A percentile compares a stretch with the other conserved stretches of the same genome.
These are phyloP conservation scores for Dactylellina drechsleri DNA, from an alignment of 2,329 filamentous ascomycete species.

Conservation along the genomic window DNA sequence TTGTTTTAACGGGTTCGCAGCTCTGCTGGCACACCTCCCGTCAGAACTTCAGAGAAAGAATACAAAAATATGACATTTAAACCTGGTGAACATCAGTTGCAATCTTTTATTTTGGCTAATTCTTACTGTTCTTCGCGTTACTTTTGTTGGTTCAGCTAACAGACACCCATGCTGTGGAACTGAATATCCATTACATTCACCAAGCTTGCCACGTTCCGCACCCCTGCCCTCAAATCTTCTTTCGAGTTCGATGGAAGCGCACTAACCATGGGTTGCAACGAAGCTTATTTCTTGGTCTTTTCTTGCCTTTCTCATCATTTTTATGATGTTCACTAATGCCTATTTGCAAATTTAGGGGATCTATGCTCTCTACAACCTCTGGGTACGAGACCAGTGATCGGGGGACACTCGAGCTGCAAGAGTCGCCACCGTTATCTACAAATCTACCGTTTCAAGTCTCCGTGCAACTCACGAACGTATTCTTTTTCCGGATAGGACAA, in stretches of 20 bases:
- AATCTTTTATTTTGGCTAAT: neutral
- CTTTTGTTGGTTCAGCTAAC: neutral
- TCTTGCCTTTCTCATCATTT: too few relatives aligned
- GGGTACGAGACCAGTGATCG: too few relatives aligned
- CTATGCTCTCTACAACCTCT: too few relatives aligned
- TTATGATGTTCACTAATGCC: too few relatives aligned
- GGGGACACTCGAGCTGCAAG: too few relatives aligned
- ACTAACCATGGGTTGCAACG: conserved; percentile 26
- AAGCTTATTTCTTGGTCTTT: conserved; percentile 27
- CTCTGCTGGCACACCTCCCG: neutral
- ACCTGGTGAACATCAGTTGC: neutral
- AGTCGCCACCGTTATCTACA: neutral
- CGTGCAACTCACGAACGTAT: neutral
- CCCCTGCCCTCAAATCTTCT: conserved; percentile 28
- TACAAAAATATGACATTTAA: too few relatives aligned
- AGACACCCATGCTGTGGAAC: conserved; percentile 27
- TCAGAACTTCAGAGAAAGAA: neutral
- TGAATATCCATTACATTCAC: conserved; percentile 32
- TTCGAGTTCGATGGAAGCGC: conserved; percentile 17
- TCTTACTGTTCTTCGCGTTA: neutral
- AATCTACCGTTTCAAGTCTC: conserved; percentile 8
- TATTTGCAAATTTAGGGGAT: too few relatives aligned
- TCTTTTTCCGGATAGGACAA: neutral
- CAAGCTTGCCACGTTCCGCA: conserved; percentile 45
- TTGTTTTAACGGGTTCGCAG: conserved; percentile 4